phyloP scores from a whole-genome alignment of 2,329 filamentous ascomycete genomes.

The Microcyclospora tardicrescens region DNA sequence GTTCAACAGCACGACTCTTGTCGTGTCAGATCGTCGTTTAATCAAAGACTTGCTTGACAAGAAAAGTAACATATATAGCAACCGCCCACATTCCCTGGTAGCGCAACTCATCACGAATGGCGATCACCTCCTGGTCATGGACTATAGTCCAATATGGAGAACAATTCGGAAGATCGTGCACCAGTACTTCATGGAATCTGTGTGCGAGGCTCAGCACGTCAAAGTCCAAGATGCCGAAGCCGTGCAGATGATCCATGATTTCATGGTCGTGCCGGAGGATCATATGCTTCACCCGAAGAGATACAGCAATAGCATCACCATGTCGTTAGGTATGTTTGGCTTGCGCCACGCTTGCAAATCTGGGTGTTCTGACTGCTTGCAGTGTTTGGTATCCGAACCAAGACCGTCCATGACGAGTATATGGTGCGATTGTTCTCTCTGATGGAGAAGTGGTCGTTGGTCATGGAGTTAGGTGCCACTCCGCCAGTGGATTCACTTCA shows the following conservation, averaged over 20 bases:
- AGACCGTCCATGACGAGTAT: too few relatives aligned
- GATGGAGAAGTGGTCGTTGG: slow-evolving; percentile 32
- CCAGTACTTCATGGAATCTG: slow-evolving; percentile 29
- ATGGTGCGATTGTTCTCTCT: slow-evolving; percentile 24
- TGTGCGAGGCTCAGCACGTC: slow-evolving; percentile 33
- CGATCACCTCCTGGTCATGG: slow-evolving; percentile 36
- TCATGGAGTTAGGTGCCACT: slow-evolving; percentile 36
- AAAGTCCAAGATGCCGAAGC: slow-evolving; percentile 36
- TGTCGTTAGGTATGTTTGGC: slow-evolving; percentile 5
- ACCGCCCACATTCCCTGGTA: slow-evolving; percentile 26
- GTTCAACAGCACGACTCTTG: slow-evolving; percentile 27
- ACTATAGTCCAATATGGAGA: slow-evolving; percentile 35
- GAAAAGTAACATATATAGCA: slow-evolving; percentile 32
- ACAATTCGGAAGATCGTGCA: slow-evolving; percentile 35
- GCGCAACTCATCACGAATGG: slow-evolving; percentile 33
- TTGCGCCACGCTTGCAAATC: too few relatives aligned
- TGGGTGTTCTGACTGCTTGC: too few relatives aligned
- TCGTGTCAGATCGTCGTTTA: slow-evolving; percentile 29
- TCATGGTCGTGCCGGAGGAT: slow-evolving; percentile 27
- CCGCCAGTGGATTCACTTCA: slow-evolving; percentile 39
- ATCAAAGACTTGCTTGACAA: slow-evolving; percentile 35
- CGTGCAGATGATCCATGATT: slow-evolving; percentile 35
- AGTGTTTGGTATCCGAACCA: too few relatives aligned
- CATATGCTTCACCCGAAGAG: slow-evolving; percentile 37
- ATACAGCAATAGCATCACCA: slow-evolving; percentile 38